phyloP scores from a whole-genome alignment of 2,329 filamentous ascomycete genomes.

The Colletotrichum trifolii region DNA sequence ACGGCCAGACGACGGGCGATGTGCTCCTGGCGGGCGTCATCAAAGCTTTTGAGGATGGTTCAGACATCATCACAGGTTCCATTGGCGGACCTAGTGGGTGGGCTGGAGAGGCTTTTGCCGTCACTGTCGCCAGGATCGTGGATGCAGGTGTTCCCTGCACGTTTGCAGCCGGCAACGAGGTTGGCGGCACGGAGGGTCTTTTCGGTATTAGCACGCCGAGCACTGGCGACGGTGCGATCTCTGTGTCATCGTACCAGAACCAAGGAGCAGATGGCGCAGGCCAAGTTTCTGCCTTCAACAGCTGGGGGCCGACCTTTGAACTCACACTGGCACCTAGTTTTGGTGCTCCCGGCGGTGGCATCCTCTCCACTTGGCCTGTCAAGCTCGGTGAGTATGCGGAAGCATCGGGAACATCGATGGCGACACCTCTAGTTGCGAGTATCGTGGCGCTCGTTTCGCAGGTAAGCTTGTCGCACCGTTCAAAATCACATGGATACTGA shows the following conservation, averaged over 20 bases:
- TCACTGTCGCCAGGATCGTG: slow-evolving; percentile 62
- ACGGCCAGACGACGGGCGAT: slow-evolving; percentile 46
- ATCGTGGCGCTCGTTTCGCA: slow-evolving; percentile 65
- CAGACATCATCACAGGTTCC: slow-evolving; percentile 65
- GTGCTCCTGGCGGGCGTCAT: slow-evolving; percentile 52
- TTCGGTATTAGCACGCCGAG: slow-evolving; percentile 63
- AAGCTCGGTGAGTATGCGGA: slow-evolving; percentile 61
- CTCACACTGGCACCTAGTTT: slow-evolving; percentile 67
- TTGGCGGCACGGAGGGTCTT: slow-evolving; percentile 50
- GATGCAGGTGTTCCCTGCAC: slow-evolving; percentile 64
- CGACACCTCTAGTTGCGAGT: slow-evolving; percentile 65
- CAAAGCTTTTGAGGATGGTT: slow-evolving; percentile 52
- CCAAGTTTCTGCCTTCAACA: slow-evolving; percentile 53
- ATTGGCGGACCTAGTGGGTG: slow-evolving; percentile 63
- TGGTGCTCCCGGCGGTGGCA: slow-evolving; percentile 65
- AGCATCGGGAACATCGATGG: slow-evolving; percentile 70
- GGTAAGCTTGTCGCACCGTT: slow-evolving; percentile 39
- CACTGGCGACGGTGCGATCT: slow-evolving; percentile 59
- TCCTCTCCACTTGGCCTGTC: slow-evolving; percentile 66
- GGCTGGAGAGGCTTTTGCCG: slow-evolving; percentile 62
- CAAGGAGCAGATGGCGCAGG: slow-evolving; percentile 6
- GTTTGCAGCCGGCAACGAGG: slow-evolving; percentile 64
- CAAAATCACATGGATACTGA: not conserved
- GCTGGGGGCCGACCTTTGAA: slow-evolving; percentile 73
- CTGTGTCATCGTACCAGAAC: slow-evolving; percentile 64